These are phyloP conservation scores for Fusarium sp. DNA, from an alignment of 2,329 filamentous ascomycete species.

Conservation along the genomic window DNA sequence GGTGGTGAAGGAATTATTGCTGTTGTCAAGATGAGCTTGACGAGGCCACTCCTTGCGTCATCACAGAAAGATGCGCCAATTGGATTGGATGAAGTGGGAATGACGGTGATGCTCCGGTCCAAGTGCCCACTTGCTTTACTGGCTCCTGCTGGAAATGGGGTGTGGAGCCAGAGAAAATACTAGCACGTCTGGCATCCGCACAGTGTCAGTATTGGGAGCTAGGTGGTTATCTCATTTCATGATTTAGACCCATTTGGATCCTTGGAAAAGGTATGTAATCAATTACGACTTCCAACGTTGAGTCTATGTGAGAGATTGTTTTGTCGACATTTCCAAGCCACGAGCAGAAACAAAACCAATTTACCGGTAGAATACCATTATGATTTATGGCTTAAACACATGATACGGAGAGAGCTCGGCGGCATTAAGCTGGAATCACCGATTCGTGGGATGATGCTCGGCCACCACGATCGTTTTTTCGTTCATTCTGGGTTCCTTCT, in stretches of 20 bases:
- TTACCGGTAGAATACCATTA: neutral
- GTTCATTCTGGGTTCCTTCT: slow-evolving; percentile 11
- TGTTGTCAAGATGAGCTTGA: slow-evolving; percentile 22
- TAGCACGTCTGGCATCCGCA: slow-evolving; percentile 20
- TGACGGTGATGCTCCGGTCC: slow-evolving; percentile 34
- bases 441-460: slow-evolving; percentile 10
- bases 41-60: slow-evolving; percentile 40
- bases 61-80: slow-evolving; percentile 34
- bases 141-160: slow-evolving; percentile 26
- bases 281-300: neutral
- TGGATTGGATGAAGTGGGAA: slow-evolving; percentile 32
- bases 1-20: slow-evolving; percentile 25
- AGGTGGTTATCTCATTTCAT: slow-evolving; percentile 1
- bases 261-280: neutral
- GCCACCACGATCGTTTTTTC: slow-evolving; percentile 24
- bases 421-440: neutral
- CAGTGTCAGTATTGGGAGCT: slow-evolving; percentile 28
- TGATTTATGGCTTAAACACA: neutral
- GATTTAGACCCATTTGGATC: neutral
- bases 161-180: slow-evolving; percentile 28
- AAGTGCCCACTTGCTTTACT: slow-evolving; percentile 19
- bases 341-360: neutral
- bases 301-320: neutral
- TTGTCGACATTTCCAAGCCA: slow-evolving; percentile 1
- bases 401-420: neutral